Percentiles rank a stretch among this genome's conserved stretches.
Conservation (phyloP, 352 stramenopile species). For the Phytophthora chlamydospora region DNA sequence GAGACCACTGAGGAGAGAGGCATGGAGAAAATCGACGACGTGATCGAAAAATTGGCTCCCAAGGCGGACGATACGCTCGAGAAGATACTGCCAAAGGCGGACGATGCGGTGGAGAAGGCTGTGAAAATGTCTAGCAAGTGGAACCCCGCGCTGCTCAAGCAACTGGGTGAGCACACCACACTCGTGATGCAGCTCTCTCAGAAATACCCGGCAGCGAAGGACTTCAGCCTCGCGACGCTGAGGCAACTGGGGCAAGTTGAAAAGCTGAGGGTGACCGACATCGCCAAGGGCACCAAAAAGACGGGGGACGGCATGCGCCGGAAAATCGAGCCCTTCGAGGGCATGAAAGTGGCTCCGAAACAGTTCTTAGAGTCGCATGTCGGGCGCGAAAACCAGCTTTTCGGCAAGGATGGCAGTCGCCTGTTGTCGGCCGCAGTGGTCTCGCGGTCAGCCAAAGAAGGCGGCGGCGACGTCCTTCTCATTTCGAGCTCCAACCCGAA, state of each 20-base stretch:
- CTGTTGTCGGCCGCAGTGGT: not conserved
- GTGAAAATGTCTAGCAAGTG: constrained; percentile 2
- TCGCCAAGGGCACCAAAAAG: constrained; percentile 2
- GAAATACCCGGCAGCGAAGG: not conserved
- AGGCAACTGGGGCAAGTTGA: constrained; percentile 4
- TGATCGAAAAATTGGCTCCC: not conserved
- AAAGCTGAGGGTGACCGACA: constrained; percentile 1
- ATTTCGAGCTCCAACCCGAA: constrained; percentile 8
- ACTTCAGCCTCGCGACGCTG: not conserved
- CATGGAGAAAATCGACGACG: constrained; percentile 1
- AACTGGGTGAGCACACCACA: not conserved
- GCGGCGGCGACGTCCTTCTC: not conserved
- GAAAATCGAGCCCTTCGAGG: not conserved
- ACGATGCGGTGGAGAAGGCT: not conserved
- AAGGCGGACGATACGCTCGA: not conserved
- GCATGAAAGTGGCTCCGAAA: not conserved
- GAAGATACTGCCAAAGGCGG: not conserved
- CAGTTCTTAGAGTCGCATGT: not conserved
- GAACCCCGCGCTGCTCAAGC: not conserved
- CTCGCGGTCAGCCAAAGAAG: not conserved
- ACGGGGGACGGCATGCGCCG: constrained; percentile 1
- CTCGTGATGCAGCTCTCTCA: not conserved
- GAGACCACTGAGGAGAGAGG: constrained; percentile 1
- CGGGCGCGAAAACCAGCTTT: not conserved
- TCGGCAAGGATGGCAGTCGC: not conserved